phyloP scores from a whole-genome alignment of 345 rosid genomes.

The Brassica nigra region DNA sequence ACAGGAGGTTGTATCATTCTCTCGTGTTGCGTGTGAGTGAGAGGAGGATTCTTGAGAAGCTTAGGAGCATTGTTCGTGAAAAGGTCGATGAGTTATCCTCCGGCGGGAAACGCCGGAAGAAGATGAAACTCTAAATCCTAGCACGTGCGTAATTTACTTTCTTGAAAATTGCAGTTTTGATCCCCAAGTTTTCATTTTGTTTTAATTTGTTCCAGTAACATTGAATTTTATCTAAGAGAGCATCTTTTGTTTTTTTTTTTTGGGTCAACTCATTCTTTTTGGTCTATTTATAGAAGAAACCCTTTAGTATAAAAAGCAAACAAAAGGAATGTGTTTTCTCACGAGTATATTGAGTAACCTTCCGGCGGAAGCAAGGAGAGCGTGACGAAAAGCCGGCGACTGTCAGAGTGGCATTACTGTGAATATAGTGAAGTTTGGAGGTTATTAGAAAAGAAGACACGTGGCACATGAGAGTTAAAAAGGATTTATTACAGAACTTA shows the following conservation, averaged over 20 bases:
- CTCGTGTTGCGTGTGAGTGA: slow-evolving; percentile 63
- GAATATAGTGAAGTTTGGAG: not conserved
- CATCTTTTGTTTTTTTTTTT: too few species aligned
- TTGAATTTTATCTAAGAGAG: not conserved
- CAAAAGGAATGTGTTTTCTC: not conserved
- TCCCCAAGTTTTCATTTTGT: not conserved
- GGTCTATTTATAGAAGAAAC: not conserved
- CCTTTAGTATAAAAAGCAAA: not conserved
- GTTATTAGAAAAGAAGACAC: slow-evolving; percentile 1
- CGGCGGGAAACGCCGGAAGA: slow-evolving; percentile 35
- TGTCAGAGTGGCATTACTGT: slow-evolving; percentile 37
- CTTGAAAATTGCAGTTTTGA: not conserved
- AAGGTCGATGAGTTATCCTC: not conserved
- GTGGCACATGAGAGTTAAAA: slow-evolving; percentile 31
- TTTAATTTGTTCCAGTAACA: not conserved
- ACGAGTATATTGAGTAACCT: slow-evolving; percentile 25
- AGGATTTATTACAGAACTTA: slow-evolving; percentile 13
- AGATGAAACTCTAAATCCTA: slow-evolving; percentile 20
- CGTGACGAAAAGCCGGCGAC: slow-evolving; percentile 39
- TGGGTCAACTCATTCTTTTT: not conserved
- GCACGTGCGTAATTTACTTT: not conserved
- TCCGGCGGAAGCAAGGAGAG: slow-evolving; percentile 39
- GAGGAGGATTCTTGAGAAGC: slow-evolving; percentile 70
- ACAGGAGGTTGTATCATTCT: slow-evolving; percentile 69
- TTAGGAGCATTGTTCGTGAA: slow-evolving; percentile 48